A percentile compares a stretch with the other conserved stretches of the same genome.
Evolutionary conservation across 2,329 filamentous ascomycete species (phyloP).

Genomic region (Trichoderma harzianum): DNA sequence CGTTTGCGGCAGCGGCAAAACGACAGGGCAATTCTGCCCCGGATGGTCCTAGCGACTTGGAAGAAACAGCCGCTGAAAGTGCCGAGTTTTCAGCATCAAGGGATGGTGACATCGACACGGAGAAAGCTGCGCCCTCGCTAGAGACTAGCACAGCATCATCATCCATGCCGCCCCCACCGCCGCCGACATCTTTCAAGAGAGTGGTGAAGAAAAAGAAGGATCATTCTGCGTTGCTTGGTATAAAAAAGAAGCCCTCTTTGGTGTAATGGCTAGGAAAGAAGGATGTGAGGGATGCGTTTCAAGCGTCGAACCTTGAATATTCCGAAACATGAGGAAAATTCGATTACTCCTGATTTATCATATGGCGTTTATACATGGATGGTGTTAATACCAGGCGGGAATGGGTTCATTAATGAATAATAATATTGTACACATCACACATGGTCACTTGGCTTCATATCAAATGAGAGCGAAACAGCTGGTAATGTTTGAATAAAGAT

Average conservation of each 20-base stretch:
- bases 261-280: slow-evolving; percentile 36
- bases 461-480: not conserved
- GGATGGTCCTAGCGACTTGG: not conserved
- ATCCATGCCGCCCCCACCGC: slow-evolving; percentile 28
- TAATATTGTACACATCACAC: not conserved
- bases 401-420: not conserved
- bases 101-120: not conserved
- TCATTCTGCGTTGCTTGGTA: slow-evolving; percentile 68
- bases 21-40: slow-evolving; percentile 35
- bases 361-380: not conserved
- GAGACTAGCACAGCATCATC: slow-evolving; percentile 24
- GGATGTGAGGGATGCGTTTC: not conserved
- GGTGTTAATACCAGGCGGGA: not conserved
- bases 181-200: slow-evolving; percentile 66
- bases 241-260: slow-evolving; percentile 75
- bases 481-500: not conserved
- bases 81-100: not conserved
- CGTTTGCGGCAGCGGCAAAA: slow-evolving; percentile 66
- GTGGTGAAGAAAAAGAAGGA: slow-evolving; percentile 87
- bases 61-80: slow-evolving; percentile 39
- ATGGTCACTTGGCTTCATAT: not conserved
- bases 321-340: not conserved
- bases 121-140: slow-evolving; percentile 15
- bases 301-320: not conserved
- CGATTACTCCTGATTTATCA: not conserved